phyloP scores from a whole-genome alignment of 2,329 filamentous ascomycete species.

The Fusarium guadeloupense region DNA sequence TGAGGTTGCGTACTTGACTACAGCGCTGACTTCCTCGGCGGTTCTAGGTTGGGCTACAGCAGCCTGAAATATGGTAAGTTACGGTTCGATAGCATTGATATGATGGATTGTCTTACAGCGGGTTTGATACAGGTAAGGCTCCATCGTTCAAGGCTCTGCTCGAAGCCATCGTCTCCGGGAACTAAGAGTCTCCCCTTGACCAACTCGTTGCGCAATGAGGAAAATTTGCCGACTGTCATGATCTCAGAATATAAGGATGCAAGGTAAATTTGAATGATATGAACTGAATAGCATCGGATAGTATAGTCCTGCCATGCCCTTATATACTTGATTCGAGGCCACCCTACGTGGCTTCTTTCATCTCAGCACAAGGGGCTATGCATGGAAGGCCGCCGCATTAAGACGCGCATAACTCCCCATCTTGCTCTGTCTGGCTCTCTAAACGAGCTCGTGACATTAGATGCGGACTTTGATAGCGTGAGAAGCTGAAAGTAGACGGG shows the following conservation, averaged over 20 bases:
- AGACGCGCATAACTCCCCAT: not conserved
- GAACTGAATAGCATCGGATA: not conserved
- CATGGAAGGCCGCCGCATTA: not conserved
- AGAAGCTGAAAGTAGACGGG: slow-evolving; percentile 3
- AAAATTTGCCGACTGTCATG: slow-evolving; percentile 33
- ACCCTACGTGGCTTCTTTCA: not conserved
- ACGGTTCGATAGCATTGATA: not conserved
- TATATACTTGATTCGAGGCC: slow-evolving; percentile 4
- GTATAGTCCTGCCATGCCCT: not conserved
- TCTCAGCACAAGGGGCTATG: slow-evolving; percentile 7
- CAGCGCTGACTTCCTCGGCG: slow-evolving; percentile 52
- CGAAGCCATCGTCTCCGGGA: slow-evolving; percentile 47
- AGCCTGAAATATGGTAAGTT: slow-evolving; percentile 47
- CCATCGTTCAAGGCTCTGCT: slow-evolving; percentile 50
- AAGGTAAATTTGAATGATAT: not conserved
- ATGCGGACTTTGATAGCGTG: not conserved
- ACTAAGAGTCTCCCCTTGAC: slow-evolving; percentile 45
- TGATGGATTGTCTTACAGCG: slow-evolving; percentile 36
- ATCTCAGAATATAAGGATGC: not conserved
- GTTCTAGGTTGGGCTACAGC: slow-evolving; percentile 55
- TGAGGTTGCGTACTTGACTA: slow-evolving; percentile 55
- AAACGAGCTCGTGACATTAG: not conserved
- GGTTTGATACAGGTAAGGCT: slow-evolving; percentile 50
- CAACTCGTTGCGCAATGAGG: slow-evolving; percentile 29
- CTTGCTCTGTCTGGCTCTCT: not conserved